Base-by-base conservation (phyloP, 148 eudicot species). In the Diospyros kaki region DNA sequence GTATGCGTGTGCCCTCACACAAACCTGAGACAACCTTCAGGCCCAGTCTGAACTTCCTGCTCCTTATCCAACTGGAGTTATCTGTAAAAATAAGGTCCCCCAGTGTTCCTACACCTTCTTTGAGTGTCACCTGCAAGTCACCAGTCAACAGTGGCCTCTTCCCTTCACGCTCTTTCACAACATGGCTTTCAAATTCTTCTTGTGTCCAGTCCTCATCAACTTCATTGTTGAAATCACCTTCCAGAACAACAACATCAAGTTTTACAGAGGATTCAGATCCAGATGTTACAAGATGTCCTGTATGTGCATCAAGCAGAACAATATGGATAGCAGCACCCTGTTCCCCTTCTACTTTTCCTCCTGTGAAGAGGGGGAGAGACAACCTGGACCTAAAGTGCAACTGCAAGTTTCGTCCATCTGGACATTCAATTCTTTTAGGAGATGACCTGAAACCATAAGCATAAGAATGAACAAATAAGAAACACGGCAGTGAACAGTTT, bases 141-240 rank as follows among this genome's bases (percentile, higher is more conserved):
- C 99, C 99, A 40, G 85, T 82, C 64, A 95, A 85, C 83, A 95
- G 97, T 40, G 99, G 97, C 78, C 99, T 85, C 78, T 88, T 95
- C 71, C 99, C 99, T 82, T 93, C 98, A 61, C 99, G 94, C 77
- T 93, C 97, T 84, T 86, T 93, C 66, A 95, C 97, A 52, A 95
- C 71, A 79, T 95, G 96, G 17, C 89, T 87, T 51, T 95, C 97
- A 70, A 95, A 95, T 59, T 87, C 96, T 77, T 93, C 98, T 63
- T 83, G 84, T 53, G 87, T 84, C 99, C 98, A 95, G 68, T 83
- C 87, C 45, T 91, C 87, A 73, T 88, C 94, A 74, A 89, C 93
- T 50, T 77, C 80, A 12, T 71, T 64, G 75, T 89, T 93, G 78
- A 95, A 95, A 85, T 95, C 98, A 38, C 99, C 99, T 81, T 91